A percentile compares a stretch with the other conserved stretches of the same genome.
These are phyloP conservation scores for Eudorina sp. DNA, from an alignment of 139 green algal species.

Conservation along the genomic window DNA sequence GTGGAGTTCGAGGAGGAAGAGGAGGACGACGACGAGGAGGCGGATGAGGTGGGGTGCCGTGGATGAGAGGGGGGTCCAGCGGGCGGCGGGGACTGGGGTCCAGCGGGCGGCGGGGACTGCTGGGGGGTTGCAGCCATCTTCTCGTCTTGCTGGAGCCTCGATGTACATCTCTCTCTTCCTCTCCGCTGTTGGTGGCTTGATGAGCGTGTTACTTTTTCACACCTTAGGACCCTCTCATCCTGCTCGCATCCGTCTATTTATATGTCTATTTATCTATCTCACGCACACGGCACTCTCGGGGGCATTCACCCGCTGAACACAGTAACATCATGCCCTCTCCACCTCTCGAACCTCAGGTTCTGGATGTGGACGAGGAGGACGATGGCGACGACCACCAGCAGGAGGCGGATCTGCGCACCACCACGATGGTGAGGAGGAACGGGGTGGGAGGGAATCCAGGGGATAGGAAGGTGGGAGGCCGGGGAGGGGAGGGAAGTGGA, in stretches of 20 bases:
- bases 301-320: too few species aligned
- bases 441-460: background rate
- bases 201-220: too few species aligned
- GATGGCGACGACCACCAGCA: slow-evolving; percentile 49
- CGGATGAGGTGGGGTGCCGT: slow-evolving; percentile 43
- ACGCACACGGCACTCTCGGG: too few species aligned
- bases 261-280: too few species aligned
- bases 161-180: too few species aligned
- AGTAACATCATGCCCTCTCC: too few species aligned
- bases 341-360: slow-evolving; percentile 49
- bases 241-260: too few species aligned
- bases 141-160: too few species aligned
- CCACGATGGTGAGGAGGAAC: slow-evolving; percentile 26
- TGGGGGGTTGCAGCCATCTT: background rate
- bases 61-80: background rate
- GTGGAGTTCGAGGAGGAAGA: slow-evolving; percentile 86
- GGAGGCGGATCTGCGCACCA: slow-evolving; percentile 46
- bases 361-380: slow-evolving; percentile 73
- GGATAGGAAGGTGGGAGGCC: too few species aligned
- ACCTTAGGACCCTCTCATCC: too few species aligned
- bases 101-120: background rate
- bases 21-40: slow-evolving; percentile 71
- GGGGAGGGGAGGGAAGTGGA: background rate
- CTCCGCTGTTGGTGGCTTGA: too few species aligned
- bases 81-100: background rate